phyloP scores from a whole-genome alignment of 306 rosid species.

The Acmispon strigosus region DNA sequence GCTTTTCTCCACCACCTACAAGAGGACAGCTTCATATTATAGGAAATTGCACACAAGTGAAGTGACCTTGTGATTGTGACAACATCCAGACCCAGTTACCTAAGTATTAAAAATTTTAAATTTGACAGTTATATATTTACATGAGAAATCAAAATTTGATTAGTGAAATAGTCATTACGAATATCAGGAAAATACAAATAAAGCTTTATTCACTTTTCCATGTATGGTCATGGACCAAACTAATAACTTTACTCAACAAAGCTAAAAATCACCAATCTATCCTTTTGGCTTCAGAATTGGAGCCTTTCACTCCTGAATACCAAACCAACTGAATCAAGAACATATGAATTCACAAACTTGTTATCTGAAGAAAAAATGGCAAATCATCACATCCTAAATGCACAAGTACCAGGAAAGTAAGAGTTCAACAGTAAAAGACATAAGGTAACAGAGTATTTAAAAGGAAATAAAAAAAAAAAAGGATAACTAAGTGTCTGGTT shows the following conservation, averaged over 20 bases:
- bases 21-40: constrained; percentile 14
- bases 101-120: background rate
- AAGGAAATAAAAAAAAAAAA: background rate
- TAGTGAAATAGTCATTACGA: background rate
- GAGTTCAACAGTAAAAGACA: background rate
- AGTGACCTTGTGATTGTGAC: background rate
- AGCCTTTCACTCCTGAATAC: background rate
- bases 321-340: background rate
- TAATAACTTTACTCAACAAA: background rate
- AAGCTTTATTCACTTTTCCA: too few species aligned
- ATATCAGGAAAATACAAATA: background rate
- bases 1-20: constrained; percentile 82
- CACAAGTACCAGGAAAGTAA: background rate
- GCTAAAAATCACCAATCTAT: background rate
- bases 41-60: background rate
- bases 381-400: background rate
- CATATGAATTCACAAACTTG: background rate
- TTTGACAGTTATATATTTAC: background rate
- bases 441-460: background rate
- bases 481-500: too few species aligned
- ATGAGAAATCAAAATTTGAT: background rate
- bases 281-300: background rate
- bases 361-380: background rate
- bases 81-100: background rate
- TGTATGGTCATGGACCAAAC: background rate